Base-by-base conservation (phyloP, 352 stramenopile genomes). In the Blastocystis sp. region DNA sequence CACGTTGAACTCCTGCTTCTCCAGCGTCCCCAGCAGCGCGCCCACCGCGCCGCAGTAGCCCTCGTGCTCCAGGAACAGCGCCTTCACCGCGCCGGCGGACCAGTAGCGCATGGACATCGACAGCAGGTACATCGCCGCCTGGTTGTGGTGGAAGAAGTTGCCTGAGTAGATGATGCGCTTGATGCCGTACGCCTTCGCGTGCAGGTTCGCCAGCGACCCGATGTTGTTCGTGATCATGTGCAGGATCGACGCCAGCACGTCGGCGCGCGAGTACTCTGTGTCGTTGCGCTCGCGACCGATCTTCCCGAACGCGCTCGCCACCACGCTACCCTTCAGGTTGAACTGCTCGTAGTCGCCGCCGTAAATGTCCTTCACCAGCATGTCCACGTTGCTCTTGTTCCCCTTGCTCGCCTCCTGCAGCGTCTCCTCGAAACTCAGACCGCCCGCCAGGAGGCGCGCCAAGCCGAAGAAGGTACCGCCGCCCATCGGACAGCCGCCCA, bases 171-270 rank as follows among this genome's bases (percentile, higher is more conserved):
- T 97, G 91, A 99, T 98, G 77, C 96, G 94, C 63, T 95, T 95
- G 39, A 96, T 98, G 67, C 97, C 95, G 93, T 97, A 96, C n/a
- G 98, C 91, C 67, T 97, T 95, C 77, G 97, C 97, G 91, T 98
- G 98, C 29, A 99, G 93, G 92, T 99, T 98, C 41, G 97, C 96
- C 31, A 99, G 94, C 92, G 98, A 96, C 51, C 79, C 63, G 55
- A 99, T 95, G 92, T 99, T 99, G 90, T 98, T 98, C 33, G 97
- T 99, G 51, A 99, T 96, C 97, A 99, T 99, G 45, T 99, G 93
- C 29, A 99, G 93, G 50, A 85, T 85, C 24, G 74, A 85, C 6
- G 74, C 74, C 60, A 85, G 60, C 50, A 85, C 24, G 51, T 85
- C 74, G 0, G 74, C 50, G 24, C 70, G 74, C 61, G 74, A 69